A percentile compares a stretch with the other conserved stretches of the same genome.
Evolutionary conservation across 441 rosid species (phyloP).

Genomic region (Macaranga tanarius): DNA sequence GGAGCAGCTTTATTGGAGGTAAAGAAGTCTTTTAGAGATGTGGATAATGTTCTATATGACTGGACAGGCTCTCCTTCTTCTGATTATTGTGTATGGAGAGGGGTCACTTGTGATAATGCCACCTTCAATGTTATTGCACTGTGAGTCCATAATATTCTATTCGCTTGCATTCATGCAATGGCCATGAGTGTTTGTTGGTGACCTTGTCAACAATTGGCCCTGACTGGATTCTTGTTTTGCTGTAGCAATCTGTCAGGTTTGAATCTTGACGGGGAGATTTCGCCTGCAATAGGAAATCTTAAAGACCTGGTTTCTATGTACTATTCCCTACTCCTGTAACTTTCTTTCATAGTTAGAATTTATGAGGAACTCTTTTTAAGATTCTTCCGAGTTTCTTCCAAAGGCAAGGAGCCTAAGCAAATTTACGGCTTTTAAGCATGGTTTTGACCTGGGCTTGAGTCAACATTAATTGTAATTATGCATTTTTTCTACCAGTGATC

Average conservation of each 20-base stretch:
- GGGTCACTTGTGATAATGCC: conserved; percentile 74
- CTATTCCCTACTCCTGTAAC: conserved; percentile 13
- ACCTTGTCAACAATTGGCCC: neutral
- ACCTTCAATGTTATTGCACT: conserved; percentile 79
- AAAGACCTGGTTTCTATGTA: conserved; percentile 68
- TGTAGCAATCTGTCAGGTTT: conserved; percentile 81
- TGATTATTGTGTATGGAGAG: conserved; percentile 89
- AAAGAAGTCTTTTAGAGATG: conserved; percentile 88
- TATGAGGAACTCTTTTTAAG: too few relatives aligned
- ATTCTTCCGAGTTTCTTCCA: neutral
- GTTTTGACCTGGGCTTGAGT: neutral
- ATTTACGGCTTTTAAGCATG: neutral
- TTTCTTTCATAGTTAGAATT: neutral
- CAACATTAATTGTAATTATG: conserved; percentile 15
- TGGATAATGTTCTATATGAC: conserved; percentile 79
- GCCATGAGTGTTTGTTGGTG: neutral
- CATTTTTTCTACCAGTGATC: conserved; percentile 48
- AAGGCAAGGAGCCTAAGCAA: neutral
- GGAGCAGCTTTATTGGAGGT: conserved; percentile 78
- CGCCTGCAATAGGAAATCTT: conserved; percentile 79
- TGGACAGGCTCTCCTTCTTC: conserved; percentile 80
- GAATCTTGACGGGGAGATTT: conserved; percentile 89
- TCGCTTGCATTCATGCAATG: conserved; percentile 4
- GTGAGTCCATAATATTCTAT: conserved; percentile 47
- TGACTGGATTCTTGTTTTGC: conserved; percentile 17